Percentiles rank a stretch among this genome's conserved stretches.
These are phyloP conservation scores for Apiospora koreana DNA, from an alignment of 2,329 filamentous ascomycete genomes.

Conservation along the genomic window DNA sequence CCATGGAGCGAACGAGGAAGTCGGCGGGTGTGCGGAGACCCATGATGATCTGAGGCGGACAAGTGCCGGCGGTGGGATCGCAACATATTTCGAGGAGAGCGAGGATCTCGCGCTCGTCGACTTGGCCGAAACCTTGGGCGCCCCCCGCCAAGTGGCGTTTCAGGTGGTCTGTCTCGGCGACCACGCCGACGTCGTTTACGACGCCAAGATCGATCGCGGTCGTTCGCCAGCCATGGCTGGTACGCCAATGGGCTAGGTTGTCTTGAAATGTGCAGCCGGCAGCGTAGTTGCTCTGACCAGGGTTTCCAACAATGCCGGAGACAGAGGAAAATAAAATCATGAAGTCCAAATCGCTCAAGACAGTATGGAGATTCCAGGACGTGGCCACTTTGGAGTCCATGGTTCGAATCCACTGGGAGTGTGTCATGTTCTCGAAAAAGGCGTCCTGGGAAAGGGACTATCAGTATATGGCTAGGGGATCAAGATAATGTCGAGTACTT, in stretches of 20 bases:
- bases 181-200: neutral
- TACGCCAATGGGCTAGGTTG: neutral
- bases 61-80: neutral
- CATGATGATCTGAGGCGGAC: neutral
- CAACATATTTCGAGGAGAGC: neutral
- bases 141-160: neutral
- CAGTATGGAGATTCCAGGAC: neutral
- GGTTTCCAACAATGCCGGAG: neutral
- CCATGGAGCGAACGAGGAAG: neutral
- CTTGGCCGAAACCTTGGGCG: neutral
- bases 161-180: neutral
- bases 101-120: neutral
- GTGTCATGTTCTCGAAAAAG: neutral
- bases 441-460: neutral
- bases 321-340: neutral
- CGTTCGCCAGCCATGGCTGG: neutral
- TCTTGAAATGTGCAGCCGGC: neutral
- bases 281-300: neutral
- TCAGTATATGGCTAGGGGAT: neutral
- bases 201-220: neutral
- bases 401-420: neutral
- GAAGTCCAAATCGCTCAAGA: neutral
- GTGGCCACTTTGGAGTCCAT: neutral
- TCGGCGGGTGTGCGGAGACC: neutral
- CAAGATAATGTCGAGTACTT: slow-evolving; percentile 25